Conservation (phyloP, 78 protist genomes). For the Chrysochromulina parva region DNA sequence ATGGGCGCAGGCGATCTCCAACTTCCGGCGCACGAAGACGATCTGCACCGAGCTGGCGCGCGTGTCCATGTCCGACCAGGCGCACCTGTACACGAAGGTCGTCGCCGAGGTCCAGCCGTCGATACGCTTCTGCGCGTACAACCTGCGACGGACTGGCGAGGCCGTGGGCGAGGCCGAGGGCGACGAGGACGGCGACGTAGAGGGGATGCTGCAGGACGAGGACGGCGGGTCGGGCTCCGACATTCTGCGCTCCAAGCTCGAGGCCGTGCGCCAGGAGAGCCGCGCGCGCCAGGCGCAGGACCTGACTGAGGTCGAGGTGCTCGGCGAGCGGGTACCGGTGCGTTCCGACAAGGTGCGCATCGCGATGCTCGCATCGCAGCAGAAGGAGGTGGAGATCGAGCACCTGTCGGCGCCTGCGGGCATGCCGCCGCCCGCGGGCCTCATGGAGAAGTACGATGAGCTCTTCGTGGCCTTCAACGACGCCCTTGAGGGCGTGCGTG, state of each 20-base stretch:
- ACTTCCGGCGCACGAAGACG: not conserved
- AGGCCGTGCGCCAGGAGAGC: not conserved
- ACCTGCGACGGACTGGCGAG: not conserved
- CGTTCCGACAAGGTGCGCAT: not conserved
- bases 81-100: not conserved
- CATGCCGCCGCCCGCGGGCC: not conserved
- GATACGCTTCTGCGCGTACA: not conserved
- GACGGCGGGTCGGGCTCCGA: not conserved
- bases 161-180: not conserved
- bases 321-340: not conserved
- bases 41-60: not conserved
- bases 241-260: not conserved
- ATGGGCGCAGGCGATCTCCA: conserved; percentile 6
- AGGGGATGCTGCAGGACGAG: not conserved
- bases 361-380: not conserved
- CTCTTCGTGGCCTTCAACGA: not conserved
- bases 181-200: not conserved
- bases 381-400: not conserved
- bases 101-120: not conserved
- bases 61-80: not conserved
- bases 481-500: not conserved
- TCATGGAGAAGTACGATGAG: not conserved
- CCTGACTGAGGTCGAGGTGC: not conserved
- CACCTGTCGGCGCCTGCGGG: not conserved
- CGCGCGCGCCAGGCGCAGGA: not conserved